These are phyloP conservation scores for Malassezia furfur DNA, from an alignment of 1,284 basidiomycete genomes.

Conservation along the genomic window DNA sequence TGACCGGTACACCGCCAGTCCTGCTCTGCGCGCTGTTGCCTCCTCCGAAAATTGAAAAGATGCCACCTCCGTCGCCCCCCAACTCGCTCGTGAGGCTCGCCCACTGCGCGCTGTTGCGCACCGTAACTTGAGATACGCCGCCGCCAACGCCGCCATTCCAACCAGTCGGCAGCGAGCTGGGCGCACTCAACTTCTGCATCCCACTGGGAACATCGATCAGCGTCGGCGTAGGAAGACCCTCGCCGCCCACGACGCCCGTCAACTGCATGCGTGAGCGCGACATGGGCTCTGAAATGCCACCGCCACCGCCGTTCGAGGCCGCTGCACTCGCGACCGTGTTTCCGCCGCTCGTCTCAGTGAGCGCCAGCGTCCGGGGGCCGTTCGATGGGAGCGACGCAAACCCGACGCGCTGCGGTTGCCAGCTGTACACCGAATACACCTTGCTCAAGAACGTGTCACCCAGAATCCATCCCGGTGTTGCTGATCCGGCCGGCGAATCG, in stretches of 20 bases:
- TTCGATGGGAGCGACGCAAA: constrained; percentile 33
- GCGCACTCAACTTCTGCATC: neutral
- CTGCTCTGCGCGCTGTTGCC: no score
- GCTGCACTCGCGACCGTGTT: neutral
- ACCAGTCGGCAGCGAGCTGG: neutral
- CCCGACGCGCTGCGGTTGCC: constrained; percentile 25
- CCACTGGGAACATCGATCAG: neutral
- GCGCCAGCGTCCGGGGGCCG: constrained; percentile 4
- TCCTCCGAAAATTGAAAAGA: neutral
- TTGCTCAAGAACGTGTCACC: constrained; percentile 83
- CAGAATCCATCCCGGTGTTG: constrained; percentile 68
- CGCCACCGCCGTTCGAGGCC: neutral
- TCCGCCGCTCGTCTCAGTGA: neutral
- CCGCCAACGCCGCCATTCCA: neutral
- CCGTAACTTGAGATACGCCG: neutral
- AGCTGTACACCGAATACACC: constrained; percentile 38
- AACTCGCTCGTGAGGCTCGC: neutral
- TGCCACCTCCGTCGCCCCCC: neutral
- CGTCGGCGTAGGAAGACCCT: constrained; percentile 1
- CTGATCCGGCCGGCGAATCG: constrained; percentile 9
- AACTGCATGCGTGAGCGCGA: neutral
- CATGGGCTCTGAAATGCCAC: neutral
- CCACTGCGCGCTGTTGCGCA: neutral
- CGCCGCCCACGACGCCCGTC: neutral
- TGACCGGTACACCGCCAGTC: no score